Evolutionary conservation across 2,329 filamentous ascomycete genomes (phyloP).

Genomic region (Ceratocystis huliohia): DNA sequence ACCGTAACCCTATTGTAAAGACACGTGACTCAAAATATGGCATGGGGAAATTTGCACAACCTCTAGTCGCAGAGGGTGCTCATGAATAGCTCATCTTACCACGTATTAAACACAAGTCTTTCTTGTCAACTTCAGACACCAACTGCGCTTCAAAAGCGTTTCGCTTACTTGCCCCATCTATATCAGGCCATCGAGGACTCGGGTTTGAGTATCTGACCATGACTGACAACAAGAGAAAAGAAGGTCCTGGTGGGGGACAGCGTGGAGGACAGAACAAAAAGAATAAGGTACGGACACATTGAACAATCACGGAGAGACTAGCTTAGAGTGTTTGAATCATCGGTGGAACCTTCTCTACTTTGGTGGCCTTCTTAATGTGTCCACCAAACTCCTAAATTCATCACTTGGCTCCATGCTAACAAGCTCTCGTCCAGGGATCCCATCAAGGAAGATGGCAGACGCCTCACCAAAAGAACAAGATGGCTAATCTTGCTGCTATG

Average conservation of each 20-base stretch:
- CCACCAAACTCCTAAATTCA: too few species aligned
- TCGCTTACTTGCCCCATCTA: too few species aligned
- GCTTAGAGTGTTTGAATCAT: not conserved
- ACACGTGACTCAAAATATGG: not conserved
- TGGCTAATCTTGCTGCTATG: constrained; percentile 31
- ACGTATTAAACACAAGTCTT: not conserved
- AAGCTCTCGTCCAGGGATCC: constrained; percentile 10
- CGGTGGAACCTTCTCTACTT: not conserved
- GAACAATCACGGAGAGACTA: too few species aligned
- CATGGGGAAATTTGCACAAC: constrained; percentile 5
- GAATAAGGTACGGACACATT: constrained; percentile 30
- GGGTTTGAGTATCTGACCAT: not conserved
- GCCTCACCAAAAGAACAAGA: constrained; percentile 42
- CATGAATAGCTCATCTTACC: not conserved
- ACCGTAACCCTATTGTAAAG: not conserved
- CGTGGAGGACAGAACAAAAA: constrained; percentile 28
- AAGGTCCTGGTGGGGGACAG: constrained; percentile 24
- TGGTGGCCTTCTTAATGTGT: not conserved
- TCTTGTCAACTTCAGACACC: not conserved
- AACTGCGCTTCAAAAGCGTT: too few species aligned
- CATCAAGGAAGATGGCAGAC: constrained; percentile 47
- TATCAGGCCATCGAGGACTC: too few species aligned
- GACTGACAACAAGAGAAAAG: constrained; percentile 19
- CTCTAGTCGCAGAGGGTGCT: too few species aligned
- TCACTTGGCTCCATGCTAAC: too few species aligned